These are phyloP conservation scores for Lenwebbia sp. DNA, from an alignment of 345 rosid genomes.

Conservation along the genomic window DNA sequence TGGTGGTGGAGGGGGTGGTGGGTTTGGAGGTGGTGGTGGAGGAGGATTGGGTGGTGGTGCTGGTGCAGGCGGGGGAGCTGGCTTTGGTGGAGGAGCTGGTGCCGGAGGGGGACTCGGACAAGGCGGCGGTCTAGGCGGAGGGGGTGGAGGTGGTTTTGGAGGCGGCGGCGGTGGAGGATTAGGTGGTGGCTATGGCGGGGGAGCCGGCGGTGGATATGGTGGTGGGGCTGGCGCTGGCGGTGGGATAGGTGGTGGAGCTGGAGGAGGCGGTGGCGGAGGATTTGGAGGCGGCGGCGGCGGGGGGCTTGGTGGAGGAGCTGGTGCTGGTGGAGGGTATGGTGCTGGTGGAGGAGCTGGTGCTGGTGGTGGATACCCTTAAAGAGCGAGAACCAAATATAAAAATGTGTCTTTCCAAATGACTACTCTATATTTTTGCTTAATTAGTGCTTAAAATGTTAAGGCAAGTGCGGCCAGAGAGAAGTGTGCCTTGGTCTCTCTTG, in stretches of 20 bases:
- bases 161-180: slow-evolving; percentile 11
- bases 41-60: too few species aligned
- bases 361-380: slow-evolving; percentile 21
- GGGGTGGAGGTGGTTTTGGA: too few species aligned
- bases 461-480: too few species aligned
- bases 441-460: too few species aligned
- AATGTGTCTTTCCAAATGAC: background rate
- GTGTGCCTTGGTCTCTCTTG: too few species aligned
- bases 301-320: slow-evolving; percentile 12
- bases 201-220: slow-evolving; percentile 9
- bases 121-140: too few species aligned
- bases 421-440: too few species aligned
- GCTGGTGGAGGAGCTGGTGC: slow-evolving; percentile 16
- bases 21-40: too few species aligned
- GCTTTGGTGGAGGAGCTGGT: too few species aligned
- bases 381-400: background rate
- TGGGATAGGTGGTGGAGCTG: slow-evolving; percentile 2
- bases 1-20: too few species aligned
- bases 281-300: background rate
- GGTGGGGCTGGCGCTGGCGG: background rate
- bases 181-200: slow-evolving; percentile 10
- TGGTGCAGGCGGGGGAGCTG: too few species aligned
- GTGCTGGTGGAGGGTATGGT: slow-evolving; percentile 19
- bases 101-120: too few species aligned
- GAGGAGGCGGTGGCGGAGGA: background rate